Percentiles rank a stretch among this genome's conserved stretches.
Conservation (phyloP, 2,329 filamentous ascomycete genomes). For the Pseudopyricularia cyperi region DNA sequence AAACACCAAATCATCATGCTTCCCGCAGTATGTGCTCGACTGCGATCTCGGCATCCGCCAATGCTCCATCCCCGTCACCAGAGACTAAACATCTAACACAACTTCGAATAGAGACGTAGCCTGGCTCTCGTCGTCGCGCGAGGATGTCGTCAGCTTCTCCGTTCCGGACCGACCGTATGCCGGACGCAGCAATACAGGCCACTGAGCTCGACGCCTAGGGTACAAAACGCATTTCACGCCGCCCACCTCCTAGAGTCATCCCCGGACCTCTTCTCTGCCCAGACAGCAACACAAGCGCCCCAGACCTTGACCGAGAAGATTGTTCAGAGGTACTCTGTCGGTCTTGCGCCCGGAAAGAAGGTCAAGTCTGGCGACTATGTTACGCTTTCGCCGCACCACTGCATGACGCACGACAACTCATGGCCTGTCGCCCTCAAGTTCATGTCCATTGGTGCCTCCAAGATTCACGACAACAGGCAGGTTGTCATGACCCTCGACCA, state of each 20-base stretch:
- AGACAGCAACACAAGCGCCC: constrained; percentile 22
- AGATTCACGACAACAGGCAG: constrained; percentile 58
- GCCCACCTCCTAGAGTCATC: constrained; percentile 44
- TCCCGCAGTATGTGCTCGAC: constrained; percentile 1
- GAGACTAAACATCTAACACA: constrained; percentile 1
- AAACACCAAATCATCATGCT: neutral
- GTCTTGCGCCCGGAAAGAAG: constrained; percentile 58
- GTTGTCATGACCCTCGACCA: constrained; percentile 79
- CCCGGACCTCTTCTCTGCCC: constrained; percentile 39
- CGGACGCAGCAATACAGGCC: neutral
- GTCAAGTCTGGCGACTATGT: constrained; percentile 78
- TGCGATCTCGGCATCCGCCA: constrained; percentile 1
- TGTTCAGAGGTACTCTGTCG: constrained; percentile 69
- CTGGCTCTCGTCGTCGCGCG: constrained; percentile 14
- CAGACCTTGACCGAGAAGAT: constrained; percentile 92
- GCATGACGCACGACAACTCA: constrained; percentile 66
- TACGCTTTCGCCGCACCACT: constrained; percentile 54
- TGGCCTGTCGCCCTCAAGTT: constrained; percentile 50
- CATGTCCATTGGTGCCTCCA: constrained; percentile 67
- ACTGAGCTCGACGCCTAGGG: neutral
- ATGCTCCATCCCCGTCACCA: too few species aligned
- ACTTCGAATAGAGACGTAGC: constrained; percentile 13
- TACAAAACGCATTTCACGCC: constrained; percentile 46
- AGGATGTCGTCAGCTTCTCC: constrained; percentile 8
- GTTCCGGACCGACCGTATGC: neutral